Evolutionary conservation across 1,139 yeast species (phyloP).

Genomic region (Debaryomycetaceae sp.): DNA sequence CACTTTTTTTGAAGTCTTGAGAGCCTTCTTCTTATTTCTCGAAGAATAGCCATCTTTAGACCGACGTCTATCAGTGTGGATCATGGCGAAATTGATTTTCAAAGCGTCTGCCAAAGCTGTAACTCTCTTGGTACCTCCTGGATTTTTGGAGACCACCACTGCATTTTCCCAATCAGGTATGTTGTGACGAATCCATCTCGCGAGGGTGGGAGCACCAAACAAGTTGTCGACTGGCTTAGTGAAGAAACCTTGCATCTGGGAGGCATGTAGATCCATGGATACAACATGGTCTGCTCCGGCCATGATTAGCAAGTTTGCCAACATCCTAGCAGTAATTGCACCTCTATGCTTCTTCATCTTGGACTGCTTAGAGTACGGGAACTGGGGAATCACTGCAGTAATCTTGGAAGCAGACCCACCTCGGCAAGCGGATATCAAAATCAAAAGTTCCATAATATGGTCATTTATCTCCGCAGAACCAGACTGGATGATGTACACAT

Average conservation of each 20-base stretch:
- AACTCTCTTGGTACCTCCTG: conserved; percentile 98
- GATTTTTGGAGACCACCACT: conserved; percentile 91
- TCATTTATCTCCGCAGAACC: conserved; percentile 90
- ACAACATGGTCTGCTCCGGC: conserved; percentile 99
- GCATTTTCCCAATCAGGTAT: conserved; percentile 78
- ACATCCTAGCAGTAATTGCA: conserved; percentile 98
- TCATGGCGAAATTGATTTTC: conserved; percentile 97
- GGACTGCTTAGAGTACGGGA: conserved; percentile 95
- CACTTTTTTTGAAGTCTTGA: conserved; percentile 29
- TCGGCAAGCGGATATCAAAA: conserved; percentile 89
- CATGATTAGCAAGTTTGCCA: conserved; percentile 91
- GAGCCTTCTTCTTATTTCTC: conserved; percentile 32
- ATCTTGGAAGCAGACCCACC: conserved; percentile 97
- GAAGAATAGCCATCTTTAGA: conserved; percentile 63
- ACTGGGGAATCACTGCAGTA: conserved; percentile 96
- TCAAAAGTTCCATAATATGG: conserved; percentile 93
- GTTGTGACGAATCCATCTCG: conserved; percentile 92
- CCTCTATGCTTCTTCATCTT: conserved; percentile 99
- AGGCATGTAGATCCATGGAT: conserved; percentile 96
- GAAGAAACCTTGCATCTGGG: conserved; percentile 99
- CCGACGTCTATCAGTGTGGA: conserved; percentile 95
- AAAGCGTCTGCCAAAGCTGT: conserved; percentile 95
- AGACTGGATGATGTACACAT: conserved; percentile 91
- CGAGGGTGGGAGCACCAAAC: conserved; percentile 94
- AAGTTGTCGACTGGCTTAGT: conserved; percentile 95